Base-by-base conservation (phyloP, 495 filamentous ascomycete genomes). In the Aspergillus saccharolyticus region DNA sequence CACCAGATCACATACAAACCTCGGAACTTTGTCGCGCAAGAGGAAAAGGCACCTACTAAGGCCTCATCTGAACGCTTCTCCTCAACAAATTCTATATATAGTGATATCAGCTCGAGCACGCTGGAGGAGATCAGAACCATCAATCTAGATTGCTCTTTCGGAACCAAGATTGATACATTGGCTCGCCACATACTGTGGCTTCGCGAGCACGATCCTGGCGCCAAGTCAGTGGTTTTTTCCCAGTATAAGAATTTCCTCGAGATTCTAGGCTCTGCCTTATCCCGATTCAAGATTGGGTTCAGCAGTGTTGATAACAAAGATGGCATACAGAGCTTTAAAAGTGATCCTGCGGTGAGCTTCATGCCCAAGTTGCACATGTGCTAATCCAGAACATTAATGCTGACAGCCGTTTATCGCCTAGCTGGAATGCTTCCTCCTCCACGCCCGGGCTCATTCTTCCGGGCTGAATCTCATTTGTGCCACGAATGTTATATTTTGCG, bases 401-500 rank as follows among this genome's bases (percentile, higher is more conserved):
- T 55, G 33, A 47, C 14, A 9, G 28, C 61, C 14, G 44, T 42
- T 14, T 59, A 47, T 22, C 7, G 16, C n/a, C 39, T 25, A 80
- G 75, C 73, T 88, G 8, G 90, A 96, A 65, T 91, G 89, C 64
- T 94, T 98, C 57, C 78, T 97, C 7, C 77, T 98, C 44, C 90
- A 96, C 65, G 91, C 91, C 1, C 87, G 89, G 56, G 86, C 91
- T 0, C 90, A 96, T 66, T 88, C 90, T 3, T 89, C 89, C 1
- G 93, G 93, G 0, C 73, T 98, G 24, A 98, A 92, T 60, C 77
- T 98, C 4, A 85, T 96, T 60, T 92, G 93, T 67, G 94, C 93
- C 4, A 96, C 85, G 12, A 89, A 98, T 67, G 91, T 98, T 1
- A 93, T 98, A 62, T 76, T 98, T 8, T 96, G 91, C 69, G 93